Percentiles rank a stretch among this genome's conserved stretches.
phyloP scores from a whole-genome alignment of 1,284 basidiomycete genomes.

The Puccinia polysora region DNA sequence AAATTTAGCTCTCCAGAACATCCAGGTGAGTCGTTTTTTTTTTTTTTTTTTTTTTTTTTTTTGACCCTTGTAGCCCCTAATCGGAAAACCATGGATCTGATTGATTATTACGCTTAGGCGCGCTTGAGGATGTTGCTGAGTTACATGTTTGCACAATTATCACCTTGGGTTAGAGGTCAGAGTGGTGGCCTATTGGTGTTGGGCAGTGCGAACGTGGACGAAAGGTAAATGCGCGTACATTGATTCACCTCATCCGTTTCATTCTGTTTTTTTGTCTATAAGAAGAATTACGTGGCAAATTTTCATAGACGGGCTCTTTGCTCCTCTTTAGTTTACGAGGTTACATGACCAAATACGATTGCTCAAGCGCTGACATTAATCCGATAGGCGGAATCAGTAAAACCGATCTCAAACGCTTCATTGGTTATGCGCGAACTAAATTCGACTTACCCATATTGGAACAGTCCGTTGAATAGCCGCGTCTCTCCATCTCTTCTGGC shows the following conservation, averaged over 20 bases:
- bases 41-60: background rate
- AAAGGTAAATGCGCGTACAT: slow-evolving; percentile 30
- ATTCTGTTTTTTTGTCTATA: too few species aligned
- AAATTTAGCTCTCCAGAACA: slow-evolving; percentile 43
- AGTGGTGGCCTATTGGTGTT: slow-evolving; percentile 39
- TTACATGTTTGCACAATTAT: slow-evolving; percentile 44
- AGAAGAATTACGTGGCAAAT: background rate
- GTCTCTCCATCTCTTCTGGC: too few species aligned
- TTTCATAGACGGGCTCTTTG: background rate
- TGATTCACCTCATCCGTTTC: background rate
- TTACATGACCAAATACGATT: slow-evolving; percentile 43
- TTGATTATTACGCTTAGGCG: slow-evolving; percentile 2
- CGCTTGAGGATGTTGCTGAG: slow-evolving; percentile 41
- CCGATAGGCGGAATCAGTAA: slow-evolving; percentile 43
- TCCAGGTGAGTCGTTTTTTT: slow-evolving; percentile 14
- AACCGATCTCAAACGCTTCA: slow-evolving; percentile 41
- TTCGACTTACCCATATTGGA: slow-evolving; percentile 38
- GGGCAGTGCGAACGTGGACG: slow-evolving; percentile 42
- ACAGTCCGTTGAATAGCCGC: background rate
- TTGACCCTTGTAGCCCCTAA: background rate
- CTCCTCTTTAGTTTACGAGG: slow-evolving; percentile 25
- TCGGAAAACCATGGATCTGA: background rate
- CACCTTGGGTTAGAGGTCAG: slow-evolving; percentile 36
- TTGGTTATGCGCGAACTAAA: slow-evolving; percentile 28
- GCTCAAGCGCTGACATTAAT: slow-evolving; percentile 43